phyloP scores from a whole-genome alignment of 2,329 filamentous ascomycete genomes.

The Cordyceps militaris region DNA sequence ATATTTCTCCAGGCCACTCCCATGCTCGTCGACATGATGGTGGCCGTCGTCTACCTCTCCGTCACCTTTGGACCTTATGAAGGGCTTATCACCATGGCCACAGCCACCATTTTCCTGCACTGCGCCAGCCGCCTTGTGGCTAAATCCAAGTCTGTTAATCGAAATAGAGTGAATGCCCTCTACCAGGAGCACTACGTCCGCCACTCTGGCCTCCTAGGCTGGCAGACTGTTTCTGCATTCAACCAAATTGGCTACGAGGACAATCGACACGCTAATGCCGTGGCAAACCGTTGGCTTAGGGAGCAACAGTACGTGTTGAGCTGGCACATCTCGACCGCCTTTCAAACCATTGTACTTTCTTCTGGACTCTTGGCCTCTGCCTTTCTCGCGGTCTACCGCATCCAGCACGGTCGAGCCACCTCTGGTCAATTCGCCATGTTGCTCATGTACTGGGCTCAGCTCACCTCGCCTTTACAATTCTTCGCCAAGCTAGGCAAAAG shows the following conservation, averaged over 20 bases:
- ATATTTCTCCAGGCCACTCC: constrained; percentile 52
- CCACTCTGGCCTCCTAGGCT: constrained; percentile 49
- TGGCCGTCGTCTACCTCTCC: constrained; percentile 55
- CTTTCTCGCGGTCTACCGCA: constrained; percentile 56
- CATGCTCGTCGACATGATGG: constrained; percentile 52
- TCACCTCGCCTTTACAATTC: constrained; percentile 64
- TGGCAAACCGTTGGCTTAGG: constrained; percentile 33
- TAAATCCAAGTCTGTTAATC: constrained; percentile 41
- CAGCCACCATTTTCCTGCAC: constrained; percentile 49
- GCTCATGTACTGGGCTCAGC: constrained; percentile 66
- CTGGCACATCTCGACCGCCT: constrained; percentile 45
- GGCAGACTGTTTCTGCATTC: constrained; percentile 53
- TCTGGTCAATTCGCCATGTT: constrained; percentile 65
- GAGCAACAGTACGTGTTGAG: constrained; percentile 33
- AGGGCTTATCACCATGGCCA: constrained; percentile 54
- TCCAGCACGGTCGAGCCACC: constrained; percentile 52
- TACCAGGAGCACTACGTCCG: constrained; percentile 50
- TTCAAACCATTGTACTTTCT: constrained; percentile 57
- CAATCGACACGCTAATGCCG: constrained; percentile 44
- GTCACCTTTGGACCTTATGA: constrained; percentile 54
- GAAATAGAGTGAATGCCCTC: constrained; percentile 44
- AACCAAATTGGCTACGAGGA: constrained; percentile 53
- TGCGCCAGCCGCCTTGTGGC: constrained; percentile 46
- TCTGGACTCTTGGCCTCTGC: constrained; percentile 60
- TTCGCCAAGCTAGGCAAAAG: constrained; percentile 53